Percentiles rank a stretch among this genome's conserved stretches.
phyloP scores from a whole-genome alignment of 192 early-diverging fungal genomes.

The Rhizoclosmatium sp. region DNA sequence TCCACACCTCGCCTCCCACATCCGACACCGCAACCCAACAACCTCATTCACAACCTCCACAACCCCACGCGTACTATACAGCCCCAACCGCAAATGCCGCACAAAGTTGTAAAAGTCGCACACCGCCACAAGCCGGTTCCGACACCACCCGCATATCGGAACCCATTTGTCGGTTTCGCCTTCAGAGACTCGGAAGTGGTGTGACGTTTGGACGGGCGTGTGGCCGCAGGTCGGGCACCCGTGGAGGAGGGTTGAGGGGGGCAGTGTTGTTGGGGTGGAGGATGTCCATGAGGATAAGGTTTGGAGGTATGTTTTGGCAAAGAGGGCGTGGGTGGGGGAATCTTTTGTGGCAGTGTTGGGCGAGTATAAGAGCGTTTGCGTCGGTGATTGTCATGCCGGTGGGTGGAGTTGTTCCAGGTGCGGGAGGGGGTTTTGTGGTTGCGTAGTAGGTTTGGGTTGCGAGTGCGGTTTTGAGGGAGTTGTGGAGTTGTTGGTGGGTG shows the following conservation, averaged over 20 bases:
- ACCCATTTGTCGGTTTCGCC: slow-evolving; percentile 50
- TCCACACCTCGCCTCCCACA: slow-evolving; percentile 81
- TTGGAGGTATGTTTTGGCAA: slow-evolving; percentile 37
- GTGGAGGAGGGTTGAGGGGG: not conserved
- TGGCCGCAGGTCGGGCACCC: slow-evolving; percentile 25
- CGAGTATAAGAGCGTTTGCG: not conserved
- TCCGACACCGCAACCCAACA: slow-evolving; percentile 82
- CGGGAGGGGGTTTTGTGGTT: not conserved
- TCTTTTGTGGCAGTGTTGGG: not conserved
- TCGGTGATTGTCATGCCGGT: not conserved
- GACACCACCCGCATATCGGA: slow-evolving; percentile 76
- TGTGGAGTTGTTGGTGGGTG: not conserved
- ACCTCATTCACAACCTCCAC: slow-evolving; percentile 87
- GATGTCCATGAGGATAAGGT: slow-evolving; percentile 16
- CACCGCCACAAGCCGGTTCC: slow-evolving; percentile 89
- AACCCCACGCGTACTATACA: slow-evolving; percentile 78
- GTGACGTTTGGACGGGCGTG: slow-evolving; percentile 9
- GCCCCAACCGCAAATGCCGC: slow-evolving; percentile 86
- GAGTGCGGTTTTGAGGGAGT: slow-evolving; percentile 1
- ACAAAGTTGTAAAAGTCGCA: slow-evolving; percentile 98
- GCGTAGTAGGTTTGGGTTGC: slow-evolving; percentile 3
- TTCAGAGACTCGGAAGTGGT: slow-evolving; percentile 57
- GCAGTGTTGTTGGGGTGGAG: not conserved
- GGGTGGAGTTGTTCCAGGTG: not conserved
- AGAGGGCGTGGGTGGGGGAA: slow-evolving; percentile 17